Base-by-base conservation (phyloP, 371 early-diverging fungal species). In the Blastocladiella emersonii region DNA sequence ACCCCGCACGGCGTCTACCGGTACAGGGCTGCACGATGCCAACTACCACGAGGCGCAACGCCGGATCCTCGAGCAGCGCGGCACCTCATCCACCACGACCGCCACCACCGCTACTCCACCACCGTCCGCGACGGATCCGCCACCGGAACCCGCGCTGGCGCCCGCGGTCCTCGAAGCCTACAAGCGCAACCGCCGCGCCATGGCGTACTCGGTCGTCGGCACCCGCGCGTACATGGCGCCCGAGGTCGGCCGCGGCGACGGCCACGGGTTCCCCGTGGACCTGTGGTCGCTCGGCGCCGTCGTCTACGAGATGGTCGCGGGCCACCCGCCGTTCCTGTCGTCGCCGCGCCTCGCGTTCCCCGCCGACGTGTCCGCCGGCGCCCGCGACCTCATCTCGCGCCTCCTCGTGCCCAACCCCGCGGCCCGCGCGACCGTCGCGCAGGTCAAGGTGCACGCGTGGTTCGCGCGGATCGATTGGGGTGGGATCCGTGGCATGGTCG, bases 171-270 rank as follows among this genome's bases (percentile, higher is more conserved):
- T 41, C 2, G 41, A 13, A 21, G 0, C 0, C 41, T 41, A 17
- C 41, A 41, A 41, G 19, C 19, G 19, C 2, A 13, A 41, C 19
- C 41, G 41, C 19, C 76, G 72, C 49, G 76, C 75, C 51, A 74
- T 77, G 75, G 81, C 85, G 10, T 86, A 70, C 62, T 80, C 85
- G 0, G 73, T 86, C n/a, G 90, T 92, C 7, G 92, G 92, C n/a
- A 89, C 91, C 30, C 84, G 85, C 64, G 87, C 90, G 70, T 91
- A 91, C 72, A 83, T 89, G 71, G 85, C 86, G 0, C 88, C 88
- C 1, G 91, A 91, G 69, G 78, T 88, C 36, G 72, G 79, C 45
- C 71, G 69, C 17, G 77, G 78, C 17, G 71, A 68, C 10, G 87
- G 85, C 55, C 84, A 85, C 67, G 82, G 80, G 56, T 76, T 74